A percentile compares a stretch with the other conserved stretches of the same genome.
Conservation (phyloP, 805 yeast species). For the Candida sakaeoensis region DNA sequence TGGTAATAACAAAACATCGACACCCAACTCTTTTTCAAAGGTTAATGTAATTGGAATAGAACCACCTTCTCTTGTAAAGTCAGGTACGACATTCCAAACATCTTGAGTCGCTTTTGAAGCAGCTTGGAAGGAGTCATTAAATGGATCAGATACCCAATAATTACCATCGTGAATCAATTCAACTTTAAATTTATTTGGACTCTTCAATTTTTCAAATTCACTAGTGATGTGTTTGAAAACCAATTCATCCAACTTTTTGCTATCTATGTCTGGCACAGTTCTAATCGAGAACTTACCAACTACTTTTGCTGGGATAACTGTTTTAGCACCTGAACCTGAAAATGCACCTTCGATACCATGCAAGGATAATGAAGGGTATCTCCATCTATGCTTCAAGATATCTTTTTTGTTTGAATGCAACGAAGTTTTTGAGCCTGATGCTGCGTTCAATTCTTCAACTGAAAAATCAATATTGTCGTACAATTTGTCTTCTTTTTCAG, state of each 20-base stretch:
- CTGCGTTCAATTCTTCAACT: conserved; percentile 78
- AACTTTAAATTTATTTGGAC: conserved; percentile 71
- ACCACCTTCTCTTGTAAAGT: conserved; percentile 98
- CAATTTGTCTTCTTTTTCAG: conserved; percentile 70
- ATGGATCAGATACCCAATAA: conserved; percentile 95
- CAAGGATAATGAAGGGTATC: conserved; percentile 91
- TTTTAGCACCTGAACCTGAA: conserved; percentile 91
- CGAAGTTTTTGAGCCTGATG: conserved; percentile 84
- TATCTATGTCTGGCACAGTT: conserved; percentile 92
- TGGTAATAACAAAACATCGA: conserved; percentile 85
- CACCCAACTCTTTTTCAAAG: conserved; percentile 82
- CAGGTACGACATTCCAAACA: conserved; percentile 95
- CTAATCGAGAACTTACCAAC: conserved; percentile 93
- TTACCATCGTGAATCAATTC: conserved; percentile 91
- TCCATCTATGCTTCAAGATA: conserved; percentile 97
- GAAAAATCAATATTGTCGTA: conserved; percentile 86
- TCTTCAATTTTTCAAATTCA: conserved; percentile 61
- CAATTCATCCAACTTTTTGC: conserved; percentile 69
- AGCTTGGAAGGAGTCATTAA: conserved; percentile 88
- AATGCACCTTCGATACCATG: conserved; percentile 99
- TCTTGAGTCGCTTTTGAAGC: conserved; percentile 91
- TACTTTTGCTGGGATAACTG: conserved; percentile 95
- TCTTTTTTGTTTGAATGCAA: conserved; percentile 74
- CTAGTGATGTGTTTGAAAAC: conserved; percentile 69
- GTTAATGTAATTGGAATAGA: conserved; percentile 96